Evolutionary conservation across 2,329 filamentous ascomycete genomes (phyloP), one percentile per base, ranked within the genome.

Genomic region (Achaetomium macrosporum): DNA sequence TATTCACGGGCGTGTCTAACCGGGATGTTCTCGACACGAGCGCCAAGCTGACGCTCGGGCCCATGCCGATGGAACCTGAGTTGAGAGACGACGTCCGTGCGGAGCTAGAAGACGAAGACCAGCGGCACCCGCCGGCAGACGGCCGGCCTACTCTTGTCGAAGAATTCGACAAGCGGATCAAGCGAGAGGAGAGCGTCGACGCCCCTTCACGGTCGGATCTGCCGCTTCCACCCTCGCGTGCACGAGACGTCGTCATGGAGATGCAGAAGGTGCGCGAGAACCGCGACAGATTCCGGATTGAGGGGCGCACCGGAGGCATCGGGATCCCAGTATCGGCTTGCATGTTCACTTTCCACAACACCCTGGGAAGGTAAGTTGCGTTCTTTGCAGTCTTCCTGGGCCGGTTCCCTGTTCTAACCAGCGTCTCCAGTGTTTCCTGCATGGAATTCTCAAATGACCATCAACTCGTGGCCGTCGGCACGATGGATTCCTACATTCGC

Each of bases 291-390:
- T 95, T 96, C 68, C 87, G 83, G 65, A 92, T 97, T 53, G 88
- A 95, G 55, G 83, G 85, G 17, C 82, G 87, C 33, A 92, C 88
- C 12, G 88, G 90, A 15, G 92, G 91, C 9, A 80, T 91, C 47
- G 90, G 91, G 13, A 83, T 90, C 50, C 84, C 85, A 25, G 78
- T 96, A 55, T 95, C 90, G 63, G 85, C 95, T 20, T 93, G 89
- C 75, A 97, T 97, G 88, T 96, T 95, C 68, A 99, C 93, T 0
- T 96, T 97, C 65, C 93, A 99, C 74, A 99, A 99, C 69, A 95
- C 89, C 0, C 85, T 90, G 58, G 90, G 95, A 69, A 87, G 83
- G 89, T 91, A 73, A 74, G 82, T 54, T 19, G 10, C 10, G 15
- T 11, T 35, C 33, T 35, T 15, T 12, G 33, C 33, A 11, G 33